phyloP scores from a whole-genome alignment of 73 alveolate genomes.

The Tetrahymena elliotti region DNA sequence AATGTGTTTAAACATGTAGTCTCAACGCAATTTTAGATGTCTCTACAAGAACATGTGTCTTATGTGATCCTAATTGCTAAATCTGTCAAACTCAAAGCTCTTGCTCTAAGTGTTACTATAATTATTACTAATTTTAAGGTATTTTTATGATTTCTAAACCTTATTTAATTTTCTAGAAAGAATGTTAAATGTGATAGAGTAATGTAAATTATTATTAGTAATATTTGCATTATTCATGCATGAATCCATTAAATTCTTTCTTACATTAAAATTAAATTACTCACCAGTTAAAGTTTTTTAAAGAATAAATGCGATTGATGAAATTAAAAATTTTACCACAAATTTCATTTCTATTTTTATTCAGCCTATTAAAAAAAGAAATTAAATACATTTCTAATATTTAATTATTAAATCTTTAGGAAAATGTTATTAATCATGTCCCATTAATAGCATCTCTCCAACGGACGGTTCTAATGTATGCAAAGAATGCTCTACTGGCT shows the following conservation, averaged over 20 bases:
- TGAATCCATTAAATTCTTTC: too few relatives aligned
- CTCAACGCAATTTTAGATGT: neutral
- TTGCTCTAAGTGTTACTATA: neutral
- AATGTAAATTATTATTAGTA: too few relatives aligned
- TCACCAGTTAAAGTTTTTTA: neutral
- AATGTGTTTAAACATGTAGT: neutral
- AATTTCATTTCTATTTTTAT: neutral
- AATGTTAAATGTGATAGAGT: too few relatives aligned
- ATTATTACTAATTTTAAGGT: neutral
- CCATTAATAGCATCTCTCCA: neutral
- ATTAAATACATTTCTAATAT: neutral
- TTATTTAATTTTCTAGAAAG: too few relatives aligned
- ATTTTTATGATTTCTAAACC: neutral
- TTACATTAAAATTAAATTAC: neutral
- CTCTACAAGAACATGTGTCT: neutral
- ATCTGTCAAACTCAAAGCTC: neutral
- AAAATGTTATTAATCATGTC: neutral
- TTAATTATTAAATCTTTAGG: neutral
- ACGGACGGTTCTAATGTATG: neutral
- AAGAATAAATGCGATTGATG: neutral
- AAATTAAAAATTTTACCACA: neutral
- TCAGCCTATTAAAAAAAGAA: neutral
- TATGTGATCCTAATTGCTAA: neutral
- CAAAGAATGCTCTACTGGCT: neutral
- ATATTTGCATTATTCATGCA: too few relatives aligned